Base-by-base conservation (phyloP, 176 grass and related monocot species). In the Eleusine indica region DNA sequence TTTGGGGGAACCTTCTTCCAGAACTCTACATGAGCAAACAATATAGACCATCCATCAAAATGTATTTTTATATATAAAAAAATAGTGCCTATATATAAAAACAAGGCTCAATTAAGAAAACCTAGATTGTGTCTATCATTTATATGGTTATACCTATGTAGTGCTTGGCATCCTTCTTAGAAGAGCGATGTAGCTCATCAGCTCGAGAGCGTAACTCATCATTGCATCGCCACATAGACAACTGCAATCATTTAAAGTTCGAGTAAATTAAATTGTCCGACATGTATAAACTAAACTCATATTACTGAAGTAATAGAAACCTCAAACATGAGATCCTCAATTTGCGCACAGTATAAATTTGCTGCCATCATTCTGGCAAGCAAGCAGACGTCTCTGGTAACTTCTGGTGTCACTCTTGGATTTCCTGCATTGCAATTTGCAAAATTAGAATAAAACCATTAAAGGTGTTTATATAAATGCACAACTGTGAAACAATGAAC, bases 271-370 rank as follows among this genome's bases (percentile, higher is more conserved):
- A 48, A 78, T 8, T 15, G 68, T 60, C 66, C 62, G 3, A 77
- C 48, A 58, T 29, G 63, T 41, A 64, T 60, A 43, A 72, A 60
- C 57, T 65, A 39, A 42, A 74, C 1, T 75, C 48, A 30, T 51
- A 58, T 44, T 81, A 29, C 15, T 9, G n/a, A 73, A 68, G 58
- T 32, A 90, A 49, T 61, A 87, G 6, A 18, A 74, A 94, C 93
- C 90, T 94, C 93, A 88, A 94, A 94, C 93, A 94, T 94, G 44
- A 94, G 82, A 88, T 94, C 93, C 78, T 94, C 93, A 64, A 94
- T 94, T 46, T 94, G 90, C 41, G 93, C 73, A 71, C 90, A 94
- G 35, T 92, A 90, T 73, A 94, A 70, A 41, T 94, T 92, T 75
- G 90, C 67, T 67, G 93, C 93, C 93, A 94, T 94, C 93, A 94